These are phyloP conservation scores for Pestalotiopsis fici DNA, from an alignment of 2,329 filamentous ascomycete species.

Conservation along the genomic window DNA sequence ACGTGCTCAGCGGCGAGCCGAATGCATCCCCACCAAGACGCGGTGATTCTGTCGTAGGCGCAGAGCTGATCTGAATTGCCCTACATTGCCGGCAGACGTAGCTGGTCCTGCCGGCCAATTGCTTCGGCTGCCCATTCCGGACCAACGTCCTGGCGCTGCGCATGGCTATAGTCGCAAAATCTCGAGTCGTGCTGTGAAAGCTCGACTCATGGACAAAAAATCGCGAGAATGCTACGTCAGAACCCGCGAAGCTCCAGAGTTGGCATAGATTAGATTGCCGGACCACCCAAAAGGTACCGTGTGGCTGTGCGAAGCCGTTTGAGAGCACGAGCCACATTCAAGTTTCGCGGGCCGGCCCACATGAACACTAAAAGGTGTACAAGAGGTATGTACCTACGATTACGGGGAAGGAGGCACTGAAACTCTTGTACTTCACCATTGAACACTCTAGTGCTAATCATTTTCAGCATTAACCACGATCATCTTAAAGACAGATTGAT, in stretches of 20 bases:
- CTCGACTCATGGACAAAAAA: not conserved
- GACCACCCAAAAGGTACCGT: not conserved
- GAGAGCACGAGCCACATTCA: not conserved
- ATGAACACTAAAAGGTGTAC: too few relatives aligned
- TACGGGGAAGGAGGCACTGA: too few relatives aligned
- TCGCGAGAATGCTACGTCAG: not conserved
- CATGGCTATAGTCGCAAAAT: slow-evolving; percentile 20
- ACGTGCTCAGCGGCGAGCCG: slow-evolving; percentile 44
- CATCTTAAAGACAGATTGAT: too few relatives aligned
- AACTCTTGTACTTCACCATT: too few relatives aligned
- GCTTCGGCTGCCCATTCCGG: slow-evolving; percentile 22
- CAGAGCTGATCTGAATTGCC: slow-evolving; percentile 63
- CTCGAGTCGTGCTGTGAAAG: not conserved
- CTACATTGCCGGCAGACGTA: slow-evolving; percentile 59
- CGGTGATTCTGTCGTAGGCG: slow-evolving; percentile 58
- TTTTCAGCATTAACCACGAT: too few relatives aligned
- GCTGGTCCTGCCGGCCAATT: slow-evolving; percentile 20
- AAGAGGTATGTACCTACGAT: too few relatives aligned
- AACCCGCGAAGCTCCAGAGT: not conserved
- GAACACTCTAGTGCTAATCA: too few relatives aligned
- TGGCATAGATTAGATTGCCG: not conserved
- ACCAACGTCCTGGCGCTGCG: slow-evolving; percentile 26
- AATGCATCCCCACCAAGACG: slow-evolving; percentile 56
- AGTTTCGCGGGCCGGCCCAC: too few relatives aligned
- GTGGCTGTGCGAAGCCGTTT: not conserved